These are phyloP conservation scores for Fusarium napiforme DNA, from an alignment of 2,329 filamentous ascomycete genomes.

Conservation along the genomic window DNA sequence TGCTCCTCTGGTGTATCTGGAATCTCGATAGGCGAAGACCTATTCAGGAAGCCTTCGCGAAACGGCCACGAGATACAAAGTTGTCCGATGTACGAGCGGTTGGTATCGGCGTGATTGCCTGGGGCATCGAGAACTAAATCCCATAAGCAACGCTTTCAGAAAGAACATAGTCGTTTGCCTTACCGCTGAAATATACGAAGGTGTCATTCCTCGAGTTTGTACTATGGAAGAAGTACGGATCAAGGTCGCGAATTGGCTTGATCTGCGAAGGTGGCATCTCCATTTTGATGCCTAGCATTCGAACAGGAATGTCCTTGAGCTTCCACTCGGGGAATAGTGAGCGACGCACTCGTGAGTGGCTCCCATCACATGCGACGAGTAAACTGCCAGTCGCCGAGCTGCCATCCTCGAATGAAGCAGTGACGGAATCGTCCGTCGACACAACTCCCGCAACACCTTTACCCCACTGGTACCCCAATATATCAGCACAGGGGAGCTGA, in stretches of 20 bases:
- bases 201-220: constrained; percentile 61
- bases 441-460: constrained; percentile 51
- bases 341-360: constrained; percentile 56
- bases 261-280: constrained; percentile 55
- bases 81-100: constrained; percentile 57
- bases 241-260: constrained; percentile 56
- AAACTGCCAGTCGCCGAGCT: constrained; percentile 54
- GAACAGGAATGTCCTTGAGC: constrained; percentile 58
- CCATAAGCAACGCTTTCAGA: rapidly evolving
- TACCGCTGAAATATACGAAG: constrained; percentile 65
- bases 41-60: constrained; percentile 48
- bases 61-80: constrained; percentile 64
- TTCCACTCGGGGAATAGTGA: constrained; percentile 50
- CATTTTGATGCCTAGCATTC: constrained; percentile 59
- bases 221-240: constrained; percentile 67
- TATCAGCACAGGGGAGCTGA: rapidly evolving
- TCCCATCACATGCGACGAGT: constrained; percentile 63
- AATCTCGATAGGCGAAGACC: constrained; percentile 49
- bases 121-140: constrained; percentile 60
- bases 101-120: constrained; percentile 50
- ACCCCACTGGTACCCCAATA: constrained; percentile 50
- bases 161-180: constrained; percentile 8
- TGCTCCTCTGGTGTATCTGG: constrained; percentile 54
- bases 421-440: constrained; percentile 48
- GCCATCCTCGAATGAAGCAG: constrained; percentile 59